These are phyloP conservation scores for Sphaerulina vaccinii DNA, from an alignment of 2,329 filamentous ascomycete genomes.

Conservation along the genomic window DNA sequence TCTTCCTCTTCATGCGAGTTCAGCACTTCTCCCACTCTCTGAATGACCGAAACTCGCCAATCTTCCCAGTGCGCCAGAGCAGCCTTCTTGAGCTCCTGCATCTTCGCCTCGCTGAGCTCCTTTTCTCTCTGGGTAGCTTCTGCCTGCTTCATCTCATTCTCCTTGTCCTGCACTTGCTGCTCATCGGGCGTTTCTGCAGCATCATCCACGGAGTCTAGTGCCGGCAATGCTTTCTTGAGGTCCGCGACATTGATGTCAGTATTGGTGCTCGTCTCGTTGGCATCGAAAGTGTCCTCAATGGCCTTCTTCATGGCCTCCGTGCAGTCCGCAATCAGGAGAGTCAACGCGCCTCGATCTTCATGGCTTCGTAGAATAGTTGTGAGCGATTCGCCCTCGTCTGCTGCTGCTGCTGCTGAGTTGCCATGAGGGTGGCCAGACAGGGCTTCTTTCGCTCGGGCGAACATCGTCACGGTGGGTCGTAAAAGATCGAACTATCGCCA, in stretches of 20 bases:
- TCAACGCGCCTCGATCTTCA: conserved; percentile 45
- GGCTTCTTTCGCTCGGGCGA: not conserved
- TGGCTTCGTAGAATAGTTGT: conserved; percentile 47
- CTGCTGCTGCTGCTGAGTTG: not conserved
- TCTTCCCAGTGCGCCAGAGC: conserved; percentile 71
- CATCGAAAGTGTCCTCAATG: conserved; percentile 45
- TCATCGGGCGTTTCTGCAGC: conserved; percentile 5
- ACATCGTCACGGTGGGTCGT: conserved; percentile 2
- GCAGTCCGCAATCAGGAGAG: conserved; percentile 47
- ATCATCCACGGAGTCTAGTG: conserved; percentile 29
- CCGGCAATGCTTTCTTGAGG: conserved; percentile 7
- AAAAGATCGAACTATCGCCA: not conserved
- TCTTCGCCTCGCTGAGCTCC: conserved; percentile 51
- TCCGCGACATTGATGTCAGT: conserved; percentile 25
- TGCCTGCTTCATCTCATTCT: conserved; percentile 31
- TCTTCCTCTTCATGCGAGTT: conserved; percentile 39
- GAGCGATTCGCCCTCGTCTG: conserved; percentile 40
- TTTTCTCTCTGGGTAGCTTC: conserved; percentile 44
- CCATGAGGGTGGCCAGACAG: conserved; percentile 5
- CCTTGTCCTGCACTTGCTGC: conserved; percentile 13
- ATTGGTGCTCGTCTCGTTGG: conserved; percentile 36
- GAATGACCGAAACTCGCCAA: conserved; percentile 71
- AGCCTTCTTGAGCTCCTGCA: conserved; percentile 67
- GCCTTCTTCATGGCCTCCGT: conserved; percentile 48
- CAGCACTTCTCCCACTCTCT: conserved; percentile 67